phyloP scores from a whole-genome alignment of 2,329 filamentous ascomycete species.

The Trichophyton simii region DNA sequence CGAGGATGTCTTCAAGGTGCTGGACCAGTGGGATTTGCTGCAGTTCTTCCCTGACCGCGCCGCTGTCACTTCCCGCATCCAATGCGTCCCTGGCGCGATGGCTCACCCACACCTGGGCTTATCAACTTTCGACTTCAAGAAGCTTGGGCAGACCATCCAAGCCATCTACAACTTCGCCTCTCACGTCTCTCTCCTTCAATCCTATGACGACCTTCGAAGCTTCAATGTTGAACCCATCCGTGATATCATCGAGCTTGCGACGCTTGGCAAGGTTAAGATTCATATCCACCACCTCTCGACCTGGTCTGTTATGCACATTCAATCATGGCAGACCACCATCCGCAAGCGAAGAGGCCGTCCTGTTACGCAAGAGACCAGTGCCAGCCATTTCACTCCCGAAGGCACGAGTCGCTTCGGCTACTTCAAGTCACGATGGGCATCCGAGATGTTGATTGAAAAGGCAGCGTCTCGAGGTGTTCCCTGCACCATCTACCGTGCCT shows the following conservation, averaged over 20 bases:
- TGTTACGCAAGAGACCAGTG: conserved; percentile 5
- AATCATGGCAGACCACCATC: conserved; percentile 6
- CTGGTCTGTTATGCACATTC: conserved; percentile 7
- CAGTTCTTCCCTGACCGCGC: conserved; percentile 3
- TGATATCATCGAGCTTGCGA: conserved; percentile 7
- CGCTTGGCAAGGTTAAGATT: background rate
- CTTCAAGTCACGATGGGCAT: conserved; percentile 8
- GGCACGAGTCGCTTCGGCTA: conserved; percentile 6
- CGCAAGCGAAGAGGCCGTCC: conserved; percentile 2
- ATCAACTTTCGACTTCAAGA: background rate
- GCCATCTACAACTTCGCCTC: conserved; percentile 7
- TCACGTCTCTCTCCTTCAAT: conserved; percentile 8
- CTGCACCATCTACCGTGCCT: conserved; percentile 8
- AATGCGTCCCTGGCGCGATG: conserved; percentile 6
- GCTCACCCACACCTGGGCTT: conserved; percentile 5
- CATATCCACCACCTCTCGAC: conserved; percentile 9
- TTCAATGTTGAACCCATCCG: conserved; percentile 5
- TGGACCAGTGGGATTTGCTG: conserved; percentile 4
- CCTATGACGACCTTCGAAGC: conserved; percentile 6
- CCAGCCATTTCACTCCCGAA: conserved; percentile 6
- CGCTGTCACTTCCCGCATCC: background rate
- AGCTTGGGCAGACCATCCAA: conserved; percentile 6
- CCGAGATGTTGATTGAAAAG: conserved; percentile 9
- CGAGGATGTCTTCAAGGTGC: background rate
- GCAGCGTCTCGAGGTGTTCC: conserved; percentile 4